Evolutionary conservation across 2,329 filamentous ascomycete genomes (phyloP).

Genomic region (Triangularia verruculosa): DNA sequence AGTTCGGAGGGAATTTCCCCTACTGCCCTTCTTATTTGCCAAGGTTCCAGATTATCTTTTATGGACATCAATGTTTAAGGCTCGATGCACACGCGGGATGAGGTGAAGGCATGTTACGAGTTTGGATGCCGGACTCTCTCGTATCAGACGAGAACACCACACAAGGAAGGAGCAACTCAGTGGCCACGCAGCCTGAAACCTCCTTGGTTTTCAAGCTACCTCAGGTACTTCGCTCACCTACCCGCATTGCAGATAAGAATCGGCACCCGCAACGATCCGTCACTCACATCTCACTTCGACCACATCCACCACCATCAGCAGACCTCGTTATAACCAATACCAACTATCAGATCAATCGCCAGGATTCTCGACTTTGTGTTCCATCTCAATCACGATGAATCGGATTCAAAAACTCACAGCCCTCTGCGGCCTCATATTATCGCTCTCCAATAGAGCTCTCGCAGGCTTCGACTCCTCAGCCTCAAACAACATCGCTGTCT

Average conservation of each 20-base stretch:
- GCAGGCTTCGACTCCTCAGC: slow-evolving; percentile 47
- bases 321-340: background rate
- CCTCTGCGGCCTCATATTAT: slow-evolving; percentile 16
- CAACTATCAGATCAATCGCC: background rate
- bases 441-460: slow-evolving; percentile 23
- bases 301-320: background rate
- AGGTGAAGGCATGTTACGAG: background rate
- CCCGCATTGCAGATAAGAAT: too few relatives aligned
- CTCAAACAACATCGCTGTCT: slow-evolving; percentile 57
- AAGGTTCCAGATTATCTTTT: background rate
- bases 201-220: background rate
- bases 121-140: background rate
- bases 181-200: background rate
- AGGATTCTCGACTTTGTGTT: background rate
- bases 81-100: background rate
- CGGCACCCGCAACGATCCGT: too few relatives aligned
- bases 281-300: too few relatives aligned
- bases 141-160: background rate
- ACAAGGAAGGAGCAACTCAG: background rate
- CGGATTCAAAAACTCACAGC: background rate
- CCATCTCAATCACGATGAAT: background rate
- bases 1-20: background rate
- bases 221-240: too few relatives aligned
- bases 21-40: background rate
- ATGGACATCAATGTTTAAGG: background rate